Evolutionary conservation across 2,329 filamentous ascomycete species (phyloP), one percentile per base, ranked within the genome.

Genomic region (Fulvia fulva): DNA sequence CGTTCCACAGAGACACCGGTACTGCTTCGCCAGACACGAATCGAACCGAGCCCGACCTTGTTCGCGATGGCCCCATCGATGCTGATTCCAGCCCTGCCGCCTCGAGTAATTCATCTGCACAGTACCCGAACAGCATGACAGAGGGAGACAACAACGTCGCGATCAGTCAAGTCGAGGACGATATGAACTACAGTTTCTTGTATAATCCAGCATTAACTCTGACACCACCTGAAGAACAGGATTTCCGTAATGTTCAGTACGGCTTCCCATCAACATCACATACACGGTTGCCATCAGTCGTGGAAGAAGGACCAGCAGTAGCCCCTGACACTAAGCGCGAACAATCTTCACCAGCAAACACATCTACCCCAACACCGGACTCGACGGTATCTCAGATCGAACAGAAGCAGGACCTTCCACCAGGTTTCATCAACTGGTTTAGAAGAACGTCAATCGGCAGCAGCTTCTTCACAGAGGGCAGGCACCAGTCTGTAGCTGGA

Each of bases 351-450:
- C 47, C 47, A 3, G 37, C 37, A 16, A 41, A 41, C 47, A 50
- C 47, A 26, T 26, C 11, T 21, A 50, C 47, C 19, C 23, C 47
- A 32, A 50, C 26, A 19, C 26, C 47, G 9, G 47, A 50, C 9
- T 26, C 47, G 25, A 50, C 47, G 7, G 47, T 50, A 30, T 25
- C 47, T 7, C 46, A 45, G 19, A 56, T 56, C 47, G 54, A 56
- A 32, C 45, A 56, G 8, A 56, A 56, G 46, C 46, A 56, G 26
- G 54, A 46, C n/a, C 46, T 56, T 45, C 54, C 54, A 5, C 37
- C 21, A 8, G 54, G 54, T 8, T 56, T 56, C 34, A 30, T 56
- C 21, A 51, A 30, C 16, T 50, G 45, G 34, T 51, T 56, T 34
- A 21, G 37, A 23, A 44, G 37, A 19, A 49, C 46, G 5, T 55